Percentiles rank a stretch among this genome's conserved stretches.
Conservation (phyloP, 306 rosid genomes). For the Styphnolobium japonicum region DNA sequence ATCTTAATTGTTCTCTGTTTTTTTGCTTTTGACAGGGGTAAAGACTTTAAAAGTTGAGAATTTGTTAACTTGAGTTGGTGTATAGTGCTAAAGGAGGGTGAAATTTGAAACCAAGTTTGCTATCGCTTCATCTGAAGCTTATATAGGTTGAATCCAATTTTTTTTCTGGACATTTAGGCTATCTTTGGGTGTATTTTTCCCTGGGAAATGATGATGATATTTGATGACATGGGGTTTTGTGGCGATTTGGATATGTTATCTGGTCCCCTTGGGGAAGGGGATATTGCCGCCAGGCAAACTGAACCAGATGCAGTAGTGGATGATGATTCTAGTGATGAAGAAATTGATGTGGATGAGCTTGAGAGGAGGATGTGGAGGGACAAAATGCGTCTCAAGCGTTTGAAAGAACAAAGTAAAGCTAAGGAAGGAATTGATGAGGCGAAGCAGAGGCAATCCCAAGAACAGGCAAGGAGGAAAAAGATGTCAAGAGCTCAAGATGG, state of each 20-base stretch:
- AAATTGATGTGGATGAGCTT: constrained; percentile 63
- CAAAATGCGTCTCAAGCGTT: constrained; percentile 56
- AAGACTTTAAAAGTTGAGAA: not conserved
- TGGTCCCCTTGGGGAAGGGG: constrained; percentile 51
- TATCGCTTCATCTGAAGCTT: not conserved
- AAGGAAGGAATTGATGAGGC: constrained; percentile 61
- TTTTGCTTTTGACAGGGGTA: constrained; percentile 26
- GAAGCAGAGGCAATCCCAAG: constrained; percentile 71
- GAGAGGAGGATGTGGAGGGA: constrained; percentile 83
- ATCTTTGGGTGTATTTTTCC: not conserved
- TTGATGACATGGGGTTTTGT: constrained; percentile 59
- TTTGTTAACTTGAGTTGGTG: not conserved
- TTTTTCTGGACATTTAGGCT: not conserved
- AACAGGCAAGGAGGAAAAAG: constrained; percentile 86
- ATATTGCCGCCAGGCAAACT: constrained; percentile 31
- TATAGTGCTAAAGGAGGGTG: not conserved
- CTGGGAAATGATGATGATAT: constrained; percentile 55
- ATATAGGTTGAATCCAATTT: not conserved
- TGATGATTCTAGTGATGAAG: constrained; percentile 69
- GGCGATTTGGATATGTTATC: constrained; percentile 60
- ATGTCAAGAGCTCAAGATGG: constrained; percentile 94
- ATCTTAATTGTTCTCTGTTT: constrained; percentile 1
- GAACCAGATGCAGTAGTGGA: constrained; percentile 52
- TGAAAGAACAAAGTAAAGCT: constrained; percentile 57
- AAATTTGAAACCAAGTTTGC: not conserved